Evolutionary conservation across 768 basidiomycete genomes (phyloP).

Genomic region (Heimioporus sp.): DNA sequence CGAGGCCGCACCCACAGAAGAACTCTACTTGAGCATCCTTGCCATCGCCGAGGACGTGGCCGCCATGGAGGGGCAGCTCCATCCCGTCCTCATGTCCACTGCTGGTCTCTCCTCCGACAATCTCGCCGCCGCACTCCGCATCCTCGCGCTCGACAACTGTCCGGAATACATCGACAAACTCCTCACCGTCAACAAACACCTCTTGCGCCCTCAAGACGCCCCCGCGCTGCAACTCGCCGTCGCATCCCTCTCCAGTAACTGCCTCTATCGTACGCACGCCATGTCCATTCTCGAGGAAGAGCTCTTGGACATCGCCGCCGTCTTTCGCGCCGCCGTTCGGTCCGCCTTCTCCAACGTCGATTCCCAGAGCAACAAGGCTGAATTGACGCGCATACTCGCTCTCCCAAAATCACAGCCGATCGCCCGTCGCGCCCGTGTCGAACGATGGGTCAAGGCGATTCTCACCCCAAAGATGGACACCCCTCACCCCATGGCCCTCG

Average conservation of each 20-base stretch:
- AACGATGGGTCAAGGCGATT: constrained; percentile 51
- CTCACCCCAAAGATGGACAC: constrained; percentile 36
- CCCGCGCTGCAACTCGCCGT: constrained; percentile 45
- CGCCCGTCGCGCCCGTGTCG: constrained; percentile 46
- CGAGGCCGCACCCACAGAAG: constrained; percentile 44
- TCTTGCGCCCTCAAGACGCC: constrained; percentile 62
- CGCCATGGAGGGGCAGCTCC: constrained; percentile 34
- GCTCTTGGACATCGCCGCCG: constrained; percentile 43
- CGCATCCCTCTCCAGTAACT: constrained; percentile 32
- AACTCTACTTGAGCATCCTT: constrained; percentile 44
- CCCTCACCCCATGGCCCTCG: constrained; percentile 56
- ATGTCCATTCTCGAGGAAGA: constrained; percentile 51
- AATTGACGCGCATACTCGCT: constrained; percentile 46
- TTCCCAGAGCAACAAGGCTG: constrained; percentile 36
- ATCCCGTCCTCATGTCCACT: constrained; percentile 34
- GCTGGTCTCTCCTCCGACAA: constrained; percentile 52
- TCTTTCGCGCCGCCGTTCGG: constrained; percentile 43
- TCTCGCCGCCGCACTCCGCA: constrained; percentile 53
- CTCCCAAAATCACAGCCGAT: constrained; percentile 32
- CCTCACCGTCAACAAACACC: constrained; percentile 46
- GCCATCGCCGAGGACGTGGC: constrained; percentile 36
- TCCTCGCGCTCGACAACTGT: constrained; percentile 41
- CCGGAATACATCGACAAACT: constrained; percentile 37
- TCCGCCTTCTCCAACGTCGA: constrained; percentile 48
- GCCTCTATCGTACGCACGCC: constrained; percentile 29